phyloP scores from a whole-genome alignment of 805 yeast genomes.

The Candida nitratophila region DNA sequence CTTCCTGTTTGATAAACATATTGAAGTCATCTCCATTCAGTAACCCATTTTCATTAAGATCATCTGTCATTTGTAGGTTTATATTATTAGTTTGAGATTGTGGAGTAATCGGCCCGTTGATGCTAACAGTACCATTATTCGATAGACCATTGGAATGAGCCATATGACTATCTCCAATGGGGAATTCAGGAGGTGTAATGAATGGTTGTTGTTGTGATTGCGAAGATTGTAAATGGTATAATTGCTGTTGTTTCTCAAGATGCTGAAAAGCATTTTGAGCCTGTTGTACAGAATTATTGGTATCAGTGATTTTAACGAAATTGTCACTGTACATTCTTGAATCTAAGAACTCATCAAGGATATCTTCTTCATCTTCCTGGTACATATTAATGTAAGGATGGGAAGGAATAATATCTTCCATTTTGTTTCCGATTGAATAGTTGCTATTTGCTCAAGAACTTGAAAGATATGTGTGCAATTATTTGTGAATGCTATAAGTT shows the following conservation, averaged over 20 bases:
- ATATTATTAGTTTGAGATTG: neutral
- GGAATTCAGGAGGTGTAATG: slow-evolving; percentile 5
- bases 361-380: slow-evolving; percentile 28
- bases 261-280: neutral
- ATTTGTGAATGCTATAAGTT: no score
- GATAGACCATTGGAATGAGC: neutral
- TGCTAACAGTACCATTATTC: neutral
- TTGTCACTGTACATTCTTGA: slow-evolving; percentile 38
- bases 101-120: neutral
- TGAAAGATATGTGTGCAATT: neutral
- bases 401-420: neutral
- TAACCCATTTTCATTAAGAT: neutral
- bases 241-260: neutral
- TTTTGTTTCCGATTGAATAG: no score
- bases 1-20: slow-evolving; percentile 9
- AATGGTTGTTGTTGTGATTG: slow-evolving; percentile 21
- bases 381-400: neutral
- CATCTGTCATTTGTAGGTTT: neutral
- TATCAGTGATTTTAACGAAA: slow-evolving; percentile 7
- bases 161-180: neutral
- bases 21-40: neutral
- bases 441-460: neutral
- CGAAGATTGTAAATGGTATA: slow-evolving; percentile 12
- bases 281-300: no score
- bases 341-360: slow-evolving; percentile 51